phyloP scores from a whole-genome alignment of 345 rosid genomes.

The Isatis tinctoria region DNA sequence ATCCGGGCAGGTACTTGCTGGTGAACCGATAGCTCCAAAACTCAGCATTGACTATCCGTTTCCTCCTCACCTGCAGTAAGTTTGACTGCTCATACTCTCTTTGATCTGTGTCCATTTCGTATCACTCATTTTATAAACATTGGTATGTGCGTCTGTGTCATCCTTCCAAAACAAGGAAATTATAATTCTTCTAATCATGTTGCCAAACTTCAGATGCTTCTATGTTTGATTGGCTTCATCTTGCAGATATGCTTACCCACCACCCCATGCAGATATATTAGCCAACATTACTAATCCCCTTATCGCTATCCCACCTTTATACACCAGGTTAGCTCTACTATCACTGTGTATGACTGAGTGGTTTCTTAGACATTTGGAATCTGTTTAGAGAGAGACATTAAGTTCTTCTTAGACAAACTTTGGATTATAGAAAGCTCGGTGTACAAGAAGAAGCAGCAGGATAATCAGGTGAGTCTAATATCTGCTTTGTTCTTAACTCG shows the following conservation, averaged over 20 bases:
- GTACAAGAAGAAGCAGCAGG: too few species aligned
- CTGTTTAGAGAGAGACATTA: too few species aligned
- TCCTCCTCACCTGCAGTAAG: conserved; percentile 91
- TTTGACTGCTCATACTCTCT: not conserved
- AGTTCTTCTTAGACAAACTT: too few species aligned
- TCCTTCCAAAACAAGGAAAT: not conserved
- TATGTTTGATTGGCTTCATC: conserved; percentile 10
- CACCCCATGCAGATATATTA: conserved; percentile 91
- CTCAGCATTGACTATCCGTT: conserved; percentile 90
- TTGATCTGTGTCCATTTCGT: not conserved
- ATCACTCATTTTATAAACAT: not conserved
- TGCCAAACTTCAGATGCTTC: not conserved
- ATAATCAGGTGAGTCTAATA: too few species aligned
- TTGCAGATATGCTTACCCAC: conserved; percentile 94
- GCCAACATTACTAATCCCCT: conserved; percentile 96
- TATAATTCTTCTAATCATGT: not conserved
- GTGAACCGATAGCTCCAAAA: conserved; percentile 76
- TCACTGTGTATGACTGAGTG: conserved; percentile 8
- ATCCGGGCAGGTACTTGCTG: conserved; percentile 33
- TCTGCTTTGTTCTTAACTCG: too few species aligned
- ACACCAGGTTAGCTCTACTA: conserved; percentile 68
- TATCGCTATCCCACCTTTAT: conserved; percentile 90
- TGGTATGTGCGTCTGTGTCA: not conserved
- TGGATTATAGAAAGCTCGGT: too few species aligned
- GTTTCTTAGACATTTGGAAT: too few species aligned